Percentiles rank a stretch among this genome's conserved stretches.
phyloP scores from a whole-genome alignment of 2,329 filamentous ascomycete genomes.

The Emmonsiellopsis sp. region DNA sequence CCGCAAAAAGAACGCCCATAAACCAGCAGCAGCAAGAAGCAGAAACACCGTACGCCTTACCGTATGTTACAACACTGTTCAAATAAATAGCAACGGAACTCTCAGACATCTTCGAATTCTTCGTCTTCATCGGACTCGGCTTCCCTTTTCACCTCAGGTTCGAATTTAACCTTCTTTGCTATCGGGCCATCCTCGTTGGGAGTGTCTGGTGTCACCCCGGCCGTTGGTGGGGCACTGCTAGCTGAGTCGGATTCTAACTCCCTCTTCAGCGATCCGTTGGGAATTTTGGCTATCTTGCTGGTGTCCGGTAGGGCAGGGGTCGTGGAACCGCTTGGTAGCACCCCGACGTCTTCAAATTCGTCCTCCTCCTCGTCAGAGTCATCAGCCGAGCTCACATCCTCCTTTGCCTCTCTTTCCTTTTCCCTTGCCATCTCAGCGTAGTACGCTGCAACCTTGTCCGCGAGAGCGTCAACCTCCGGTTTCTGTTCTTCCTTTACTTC shows the following conservation, averaged over 20 bases:
- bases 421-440: constrained; percentile 38
- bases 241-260: constrained; percentile 31
- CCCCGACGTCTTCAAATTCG: constrained; percentile 14
- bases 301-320: constrained; percentile 22
- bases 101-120: constrained; percentile 36
- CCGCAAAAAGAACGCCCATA: background rate
- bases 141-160: constrained; percentile 28
- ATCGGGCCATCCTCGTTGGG: constrained; percentile 31
- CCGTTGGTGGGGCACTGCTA: constrained; percentile 30
- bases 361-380: constrained; percentile 16
- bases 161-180: constrained; percentile 37
- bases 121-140: constrained; percentile 34
- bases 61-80: background rate
- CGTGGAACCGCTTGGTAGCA: constrained; percentile 22
- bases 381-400: constrained; percentile 33
- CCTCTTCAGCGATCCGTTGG: constrained; percentile 25
- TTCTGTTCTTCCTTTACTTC: constrained; percentile 35
- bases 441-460: constrained; percentile 40
- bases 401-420: constrained; percentile 32
- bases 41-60: background rate
- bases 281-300: constrained; percentile 6
- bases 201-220: constrained; percentile 27
- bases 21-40: background rate
- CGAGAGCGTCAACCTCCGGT: constrained; percentile 30
- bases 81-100: background rate